Evolutionary conservation across 164 flowering plant species (phyloP).

Genomic region (Cinnamomum chago): DNA sequence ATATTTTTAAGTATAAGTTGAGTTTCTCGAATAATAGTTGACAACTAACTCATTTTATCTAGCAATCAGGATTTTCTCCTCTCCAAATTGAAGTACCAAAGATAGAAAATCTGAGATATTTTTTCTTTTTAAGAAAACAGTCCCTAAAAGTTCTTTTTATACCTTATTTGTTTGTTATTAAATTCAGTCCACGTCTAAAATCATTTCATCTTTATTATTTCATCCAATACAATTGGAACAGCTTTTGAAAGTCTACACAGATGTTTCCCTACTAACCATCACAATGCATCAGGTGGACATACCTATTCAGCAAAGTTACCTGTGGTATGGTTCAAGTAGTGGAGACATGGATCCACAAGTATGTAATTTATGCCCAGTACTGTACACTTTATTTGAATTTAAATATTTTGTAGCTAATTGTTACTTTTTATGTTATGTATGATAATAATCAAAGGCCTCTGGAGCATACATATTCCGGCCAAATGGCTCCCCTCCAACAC

Average conservation of each 20-base stretch:
- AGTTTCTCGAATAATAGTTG: too few relatives aligned
- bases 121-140: not conserved
- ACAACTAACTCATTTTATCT: not conserved
- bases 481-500: constrained; percentile 36
- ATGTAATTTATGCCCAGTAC: constrained; percentile 6
- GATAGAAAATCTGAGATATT: not conserved
- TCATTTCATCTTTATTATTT: not conserved
- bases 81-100: not conserved
- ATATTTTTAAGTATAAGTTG: too few relatives aligned
- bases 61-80: not conserved
- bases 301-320: constrained; percentile 77
- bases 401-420: not conserved
- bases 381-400: not conserved
- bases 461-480: constrained; percentile 92
- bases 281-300: constrained; percentile 51
- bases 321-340: constrained; percentile 64
- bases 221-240: not conserved
- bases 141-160: not conserved
- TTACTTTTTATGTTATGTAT: constrained; percentile 6
- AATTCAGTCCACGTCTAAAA: not conserved
- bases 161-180: not conserved
- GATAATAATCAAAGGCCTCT: constrained; percentile 46
- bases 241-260: not conserved
- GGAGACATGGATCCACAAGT: constrained; percentile 56
- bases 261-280: not conserved